These are phyloP conservation scores for Pythium aphanidermatum DNA, from an alignment of 352 stramenopile species.

Conservation along the genomic window DNA sequence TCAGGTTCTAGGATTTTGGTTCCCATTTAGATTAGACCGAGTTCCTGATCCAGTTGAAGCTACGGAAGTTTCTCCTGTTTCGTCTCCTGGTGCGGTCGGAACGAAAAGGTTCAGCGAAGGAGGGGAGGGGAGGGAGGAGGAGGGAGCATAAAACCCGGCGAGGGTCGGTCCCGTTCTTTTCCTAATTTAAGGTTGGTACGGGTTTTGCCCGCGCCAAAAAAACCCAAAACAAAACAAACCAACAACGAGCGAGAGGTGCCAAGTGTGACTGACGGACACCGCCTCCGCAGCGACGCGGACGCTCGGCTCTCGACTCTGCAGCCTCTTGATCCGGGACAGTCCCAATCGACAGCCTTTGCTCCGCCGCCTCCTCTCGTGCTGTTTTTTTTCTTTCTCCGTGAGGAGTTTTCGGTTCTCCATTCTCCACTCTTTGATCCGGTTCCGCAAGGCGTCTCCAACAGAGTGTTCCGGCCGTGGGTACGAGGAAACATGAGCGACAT, in stretches of 20 bases:
- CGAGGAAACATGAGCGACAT: constrained; percentile 16
- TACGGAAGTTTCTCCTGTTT: constrained; percentile 1
- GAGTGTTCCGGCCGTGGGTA: too few species aligned
- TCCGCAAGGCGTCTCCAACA: too few species aligned
- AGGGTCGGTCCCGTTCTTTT: constrained; percentile 12
- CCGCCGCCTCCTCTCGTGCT: too few species aligned
- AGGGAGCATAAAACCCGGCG: not conserved
- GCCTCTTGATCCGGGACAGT: not conserved
- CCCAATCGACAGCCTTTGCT: too few species aligned
- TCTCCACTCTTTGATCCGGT: too few species aligned
- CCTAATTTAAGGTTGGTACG: constrained; percentile 29
- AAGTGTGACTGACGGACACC: constrained; percentile 20
- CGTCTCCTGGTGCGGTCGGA: not conserved
- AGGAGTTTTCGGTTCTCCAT: too few species aligned
- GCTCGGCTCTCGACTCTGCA: constrained; percentile 1
- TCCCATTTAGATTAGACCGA: too few species aligned
- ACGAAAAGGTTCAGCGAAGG: constrained; percentile 20
- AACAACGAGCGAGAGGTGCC: constrained; percentile 7
- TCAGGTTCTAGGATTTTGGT: too few species aligned
- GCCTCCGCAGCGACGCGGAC: constrained; percentile 1
- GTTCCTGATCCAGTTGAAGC: too few species aligned
- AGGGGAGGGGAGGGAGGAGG: constrained; percentile 5
- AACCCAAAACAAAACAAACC: constrained; percentile 22
- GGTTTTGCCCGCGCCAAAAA: constrained; percentile 21
- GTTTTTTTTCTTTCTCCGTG: too few species aligned